Evolutionary conservation across 345 rosid genomes (phyloP).

Genomic region (Ceriops decandra): DNA sequence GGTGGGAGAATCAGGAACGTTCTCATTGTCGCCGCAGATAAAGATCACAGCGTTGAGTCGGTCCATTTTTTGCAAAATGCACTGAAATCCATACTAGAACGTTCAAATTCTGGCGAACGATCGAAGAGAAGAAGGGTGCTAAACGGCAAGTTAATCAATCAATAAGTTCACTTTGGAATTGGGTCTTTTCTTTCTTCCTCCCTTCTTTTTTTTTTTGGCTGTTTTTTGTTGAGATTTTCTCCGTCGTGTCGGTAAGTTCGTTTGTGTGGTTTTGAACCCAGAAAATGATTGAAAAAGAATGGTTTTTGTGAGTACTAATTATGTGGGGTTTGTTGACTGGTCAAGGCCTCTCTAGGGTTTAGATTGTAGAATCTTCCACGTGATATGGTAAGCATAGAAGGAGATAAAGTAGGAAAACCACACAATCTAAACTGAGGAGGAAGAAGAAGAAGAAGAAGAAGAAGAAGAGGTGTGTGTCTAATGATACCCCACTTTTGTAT

Average conservation of each 20-base stretch:
- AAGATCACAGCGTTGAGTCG: constrained; percentile 82
- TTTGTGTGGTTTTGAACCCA: no score
- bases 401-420: no score
- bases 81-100: constrained; percentile 77
- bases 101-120: constrained; percentile 62
- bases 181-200: background rate
- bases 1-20: constrained; percentile 84
- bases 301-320: no score
- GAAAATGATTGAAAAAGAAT: no score
- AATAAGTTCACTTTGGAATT: constrained; percentile 1
- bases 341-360: no score
- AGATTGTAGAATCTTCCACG: no score
- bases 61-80: constrained; percentile 84
- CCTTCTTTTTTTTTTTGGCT: background rate
- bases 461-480: no score
- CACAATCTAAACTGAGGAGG: no score
- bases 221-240: background rate
- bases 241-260: background rate
- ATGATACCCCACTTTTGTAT: no score
- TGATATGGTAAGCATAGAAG: no score
- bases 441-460: no score
- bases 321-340: no score
- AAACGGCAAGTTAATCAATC: constrained; percentile 57
- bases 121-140: constrained; percentile 76
- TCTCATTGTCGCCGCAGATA: constrained; percentile 71